Evolutionary conservation across 805 yeast genomes (phyloP), one percentile per base, ranked within the genome.

Genomic region (Yarrowia sp.): DNA sequence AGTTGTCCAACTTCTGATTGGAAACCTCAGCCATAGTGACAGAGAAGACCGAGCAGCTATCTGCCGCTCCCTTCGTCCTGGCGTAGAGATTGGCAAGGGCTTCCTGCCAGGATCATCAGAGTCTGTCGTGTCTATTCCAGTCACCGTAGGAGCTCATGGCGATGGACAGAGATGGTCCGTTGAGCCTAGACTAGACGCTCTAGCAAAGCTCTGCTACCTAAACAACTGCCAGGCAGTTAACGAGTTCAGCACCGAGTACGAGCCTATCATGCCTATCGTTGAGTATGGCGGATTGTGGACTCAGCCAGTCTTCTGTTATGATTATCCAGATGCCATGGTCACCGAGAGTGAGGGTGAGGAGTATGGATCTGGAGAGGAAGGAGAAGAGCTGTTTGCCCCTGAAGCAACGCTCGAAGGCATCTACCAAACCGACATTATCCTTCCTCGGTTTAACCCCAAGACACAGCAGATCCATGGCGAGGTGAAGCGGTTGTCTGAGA

Each of bases 251-350:
- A 22, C 51, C 4, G 22, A 18, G 10, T 58, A 43, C 22, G 42
- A 43, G 28, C 64, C 64, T 33, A 15, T 18, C 11, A 36, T 32
- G 41, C 51, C 64, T 1, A 41, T 35, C 1, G 47, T 55, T 7
- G 61, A 55, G n/a, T 55, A 55, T 41, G 61, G 61, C 4, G 61
- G 61, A 1, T n/a, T 55, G 7, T 55, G 61, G 51, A 58, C 50
- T 7, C 42, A 58, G 35, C 51, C 51, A 3, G 35, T 32, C 8
- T 33, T 22, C 35, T 32, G 32, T 35, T 18, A 58, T 17, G 64
- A 43, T 35, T 43, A 43, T 10, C 51, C 33, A 1, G 51, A 43
- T 4, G 31, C 15, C n/a, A 55, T 55, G 45, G 50, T 33, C 9
- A 35, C 51, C 3, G 51, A 33, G 33, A 18, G 43, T 42, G 41